Conservation (phyloP, 164 flowering plant species). For the Vitis riparia region DNA sequence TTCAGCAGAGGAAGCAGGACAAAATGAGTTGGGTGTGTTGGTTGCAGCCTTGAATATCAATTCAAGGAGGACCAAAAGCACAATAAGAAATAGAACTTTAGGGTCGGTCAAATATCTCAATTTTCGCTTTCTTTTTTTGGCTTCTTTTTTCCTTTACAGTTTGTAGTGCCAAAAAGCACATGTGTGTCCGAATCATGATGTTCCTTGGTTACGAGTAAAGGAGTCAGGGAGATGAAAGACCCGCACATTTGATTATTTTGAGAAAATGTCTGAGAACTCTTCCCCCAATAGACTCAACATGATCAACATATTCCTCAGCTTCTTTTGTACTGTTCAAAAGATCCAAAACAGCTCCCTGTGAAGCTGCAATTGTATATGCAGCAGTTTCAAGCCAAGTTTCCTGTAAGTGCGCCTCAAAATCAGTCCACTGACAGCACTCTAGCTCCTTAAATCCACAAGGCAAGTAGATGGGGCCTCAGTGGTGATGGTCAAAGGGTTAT, state of each 20-base stretch:
- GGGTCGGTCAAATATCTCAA: constrained; percentile 6
- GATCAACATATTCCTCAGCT: constrained; percentile 4
- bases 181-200: constrained; percentile 27
- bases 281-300: constrained; percentile 3
- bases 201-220: constrained; percentile 6
- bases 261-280: constrained; percentile 2
- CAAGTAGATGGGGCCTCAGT: no score
- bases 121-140: constrained; percentile 11
- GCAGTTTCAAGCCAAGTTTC: background rate
- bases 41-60: background rate
- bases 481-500: no score
- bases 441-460: background rate
- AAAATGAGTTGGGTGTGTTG: background rate
- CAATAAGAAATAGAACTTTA: background rate
- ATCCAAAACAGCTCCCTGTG: constrained; percentile 8
- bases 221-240: background rate
- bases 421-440: background rate
- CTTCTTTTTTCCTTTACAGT: constrained; percentile 22
- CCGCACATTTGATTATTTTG: background rate
- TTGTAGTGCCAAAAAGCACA: constrained; percentile 25
- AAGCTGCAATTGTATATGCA: background rate
- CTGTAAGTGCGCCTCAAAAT: background rate
- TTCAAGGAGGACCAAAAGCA: background rate
- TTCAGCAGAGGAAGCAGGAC: background rate
- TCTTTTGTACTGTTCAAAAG: constrained; percentile 3